Evolutionary conservation across 345 rosid genomes (phyloP), one percentile per base, ranked within the genome.

Genomic region (Hibiscus syriacus): DNA sequence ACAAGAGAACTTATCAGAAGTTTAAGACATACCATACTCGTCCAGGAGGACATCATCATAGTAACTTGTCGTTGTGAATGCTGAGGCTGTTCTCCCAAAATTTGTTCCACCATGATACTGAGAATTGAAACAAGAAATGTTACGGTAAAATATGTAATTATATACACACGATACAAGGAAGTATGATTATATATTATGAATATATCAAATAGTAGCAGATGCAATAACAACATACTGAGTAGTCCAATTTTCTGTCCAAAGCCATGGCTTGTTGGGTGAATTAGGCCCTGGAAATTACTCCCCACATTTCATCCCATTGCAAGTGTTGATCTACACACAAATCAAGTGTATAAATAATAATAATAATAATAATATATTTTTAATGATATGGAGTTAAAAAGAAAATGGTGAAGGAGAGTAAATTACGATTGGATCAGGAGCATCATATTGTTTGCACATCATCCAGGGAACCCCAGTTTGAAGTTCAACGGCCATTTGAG

Each of bases 101-200:
- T 89, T 93, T 2, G 98, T 93, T 70, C 98, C 98, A 4, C 98
- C 98, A 20, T 93, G 97, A 61, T 87, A 93, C 98, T 93, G 50
- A 10, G 64, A 38, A 61, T 46, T 46, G 48, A 58, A 34, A 34
- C n/a, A 36, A 38, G 8, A 27, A 6, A 36, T n/a, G 20, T 65
- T 29, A n/a, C n/a, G n/a, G n/a, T n/a, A n/a, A n/a, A n/a, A n/a
- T n/a, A n/a, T 39, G 12, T 39, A 39, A 11, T 39, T 1, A 39
- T 39, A 39, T n/a, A n/a, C n/a, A n/a, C n/a, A n/a, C n/a, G 10
- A 13, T 43, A 43, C 16, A 2, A 43, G 48, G 48, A 3, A 43
- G 12, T 43, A 2, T 43, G 48, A 43, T 10, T 66, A 12, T 20
- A 30, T 55, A 29, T 14, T 27, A 5, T 7, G 23, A 58, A 3